Conservation (phyloP, 2,329 filamentous ascomycete species). For the Botrytis deweyae region DNA sequence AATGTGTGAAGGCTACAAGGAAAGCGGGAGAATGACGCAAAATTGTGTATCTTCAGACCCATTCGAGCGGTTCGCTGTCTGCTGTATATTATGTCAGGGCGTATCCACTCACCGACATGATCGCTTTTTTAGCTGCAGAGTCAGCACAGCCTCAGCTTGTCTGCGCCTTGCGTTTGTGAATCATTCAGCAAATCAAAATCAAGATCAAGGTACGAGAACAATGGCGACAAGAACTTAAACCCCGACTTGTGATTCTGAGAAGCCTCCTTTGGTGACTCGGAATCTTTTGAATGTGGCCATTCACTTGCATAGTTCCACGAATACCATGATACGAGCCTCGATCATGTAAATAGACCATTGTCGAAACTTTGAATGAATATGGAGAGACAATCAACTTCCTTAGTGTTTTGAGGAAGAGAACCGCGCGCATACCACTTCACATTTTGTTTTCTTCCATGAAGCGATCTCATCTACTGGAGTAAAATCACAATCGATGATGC, state of each 20-base stretch:
- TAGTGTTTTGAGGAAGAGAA: neutral
- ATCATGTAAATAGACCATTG: no score
- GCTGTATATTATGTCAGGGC: neutral
- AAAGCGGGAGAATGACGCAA: neutral
- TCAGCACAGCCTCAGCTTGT: slow-evolving; percentile 2
- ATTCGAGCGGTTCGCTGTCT: neutral
- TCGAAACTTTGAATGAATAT: neutral
- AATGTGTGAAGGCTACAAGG: neutral
- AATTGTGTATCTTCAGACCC: neutral
- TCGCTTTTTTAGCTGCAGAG: neutral
- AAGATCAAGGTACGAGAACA: neutral
- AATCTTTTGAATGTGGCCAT: neutral
- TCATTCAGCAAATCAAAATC: neutral
- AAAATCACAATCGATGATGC: no score
- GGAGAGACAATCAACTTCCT: no score
- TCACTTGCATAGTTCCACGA: neutral
- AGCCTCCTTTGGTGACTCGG: neutral
- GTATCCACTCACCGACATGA: neutral
- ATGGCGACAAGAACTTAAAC: neutral
- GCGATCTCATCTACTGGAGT: no score
- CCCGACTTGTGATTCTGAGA: neutral
- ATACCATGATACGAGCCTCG: neutral
- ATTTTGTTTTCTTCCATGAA: neutral
- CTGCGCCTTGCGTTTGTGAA: slow-evolving; percentile 13
- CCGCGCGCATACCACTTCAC: neutral